Evolutionary conservation across 257 asterid genomes (phyloP).

Genomic region (Fraxinus anomala): DNA sequence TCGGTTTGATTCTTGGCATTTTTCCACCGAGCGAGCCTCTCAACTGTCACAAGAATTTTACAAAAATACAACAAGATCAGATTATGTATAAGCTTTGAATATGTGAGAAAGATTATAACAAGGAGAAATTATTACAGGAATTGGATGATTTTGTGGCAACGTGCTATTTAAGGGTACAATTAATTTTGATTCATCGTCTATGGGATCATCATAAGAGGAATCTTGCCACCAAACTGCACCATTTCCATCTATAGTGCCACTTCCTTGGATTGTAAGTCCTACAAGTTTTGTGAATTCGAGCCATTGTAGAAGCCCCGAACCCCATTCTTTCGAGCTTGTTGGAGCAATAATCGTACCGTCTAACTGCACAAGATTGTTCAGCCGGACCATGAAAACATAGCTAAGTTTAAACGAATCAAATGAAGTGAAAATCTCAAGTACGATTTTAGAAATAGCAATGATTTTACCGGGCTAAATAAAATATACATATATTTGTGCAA

Average conservation of each 20-base stretch:
- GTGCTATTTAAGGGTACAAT: constrained; percentile 63
- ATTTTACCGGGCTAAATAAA: too few species aligned
- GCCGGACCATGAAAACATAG: too few species aligned
- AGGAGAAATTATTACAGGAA: constrained; percentile 48
- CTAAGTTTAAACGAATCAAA: too few species aligned
- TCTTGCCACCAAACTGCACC: constrained; percentile 95
- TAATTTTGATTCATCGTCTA: constrained; percentile 72
- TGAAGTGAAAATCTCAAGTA: neutral
- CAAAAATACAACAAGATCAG: constrained; percentile 3
- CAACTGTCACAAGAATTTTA: constrained; percentile 38
- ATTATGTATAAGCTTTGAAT: neutral
- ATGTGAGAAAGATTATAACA: neutral
- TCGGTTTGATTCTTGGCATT: constrained; percentile 85
- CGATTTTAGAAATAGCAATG: too few species aligned
- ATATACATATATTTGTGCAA: too few species aligned
- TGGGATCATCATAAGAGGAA: constrained; percentile 55
- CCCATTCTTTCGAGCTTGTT: constrained; percentile 69
- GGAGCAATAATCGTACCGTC: constrained; percentile 91
- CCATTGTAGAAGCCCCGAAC: constrained; percentile 88
- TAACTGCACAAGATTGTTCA: constrained; percentile 49
- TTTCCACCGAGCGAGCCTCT: constrained; percentile 50
- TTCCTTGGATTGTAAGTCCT: constrained; percentile 78
- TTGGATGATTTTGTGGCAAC: constrained; percentile 33
- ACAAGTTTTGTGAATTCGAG: constrained; percentile 76
- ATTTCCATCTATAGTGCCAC: constrained; percentile 72